Evolutionary conservation across 2,329 filamentous ascomycete species (phyloP).

Genomic region (Furcasterigmium furcatum): DNA sequence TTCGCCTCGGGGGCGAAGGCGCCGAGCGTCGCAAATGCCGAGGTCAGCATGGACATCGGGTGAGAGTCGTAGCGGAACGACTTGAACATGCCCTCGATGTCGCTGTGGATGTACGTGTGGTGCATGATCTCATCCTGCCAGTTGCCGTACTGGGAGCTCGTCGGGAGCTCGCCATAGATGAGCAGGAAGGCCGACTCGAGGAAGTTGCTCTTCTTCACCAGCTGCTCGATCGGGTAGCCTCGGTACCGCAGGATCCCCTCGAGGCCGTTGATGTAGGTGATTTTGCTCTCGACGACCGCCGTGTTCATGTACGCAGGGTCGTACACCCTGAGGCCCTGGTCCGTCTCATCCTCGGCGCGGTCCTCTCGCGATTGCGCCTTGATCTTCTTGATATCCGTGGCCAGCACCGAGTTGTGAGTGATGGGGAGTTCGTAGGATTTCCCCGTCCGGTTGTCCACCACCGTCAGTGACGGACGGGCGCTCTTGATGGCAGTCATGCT

Average conservation of each 20-base stretch:
- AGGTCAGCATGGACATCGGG: conserved; percentile 49
- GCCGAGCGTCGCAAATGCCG: conserved; percentile 45
- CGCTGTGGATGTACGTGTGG: conserved; percentile 46
- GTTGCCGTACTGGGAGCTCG: conserved; percentile 29
- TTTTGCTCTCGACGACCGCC: conserved; percentile 43
- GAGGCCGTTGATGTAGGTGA: conserved; percentile 50
- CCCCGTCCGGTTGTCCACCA: conserved; percentile 46
- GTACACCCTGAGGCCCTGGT: conserved; percentile 44
- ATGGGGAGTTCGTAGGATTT: conserved; percentile 46
- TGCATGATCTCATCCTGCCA: conserved; percentile 49
- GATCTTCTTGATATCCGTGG: conserved; percentile 50
- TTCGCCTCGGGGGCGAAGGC: conserved; percentile 48
- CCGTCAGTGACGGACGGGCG: conserved; percentile 31
- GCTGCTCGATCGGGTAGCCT: conserved; percentile 48
- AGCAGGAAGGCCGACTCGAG: conserved; percentile 47
- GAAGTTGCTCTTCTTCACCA: conserved; percentile 45
- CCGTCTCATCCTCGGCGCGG: conserved; percentile 41
- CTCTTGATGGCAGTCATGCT: conserved; percentile 6
- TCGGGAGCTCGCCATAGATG: conserved; percentile 48
- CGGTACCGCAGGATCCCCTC: conserved; percentile 49
- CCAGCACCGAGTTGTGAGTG: conserved; percentile 43
- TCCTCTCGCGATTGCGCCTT: conserved; percentile 29
- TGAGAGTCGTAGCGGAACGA: conserved; percentile 49
- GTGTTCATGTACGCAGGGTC: conserved; percentile 54
- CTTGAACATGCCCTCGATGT: conserved; percentile 47